These are phyloP conservation scores for Pleurotus cornucopiae DNA, from an alignment of 768 basidiomycete genomes.

Conservation along the genomic window DNA sequence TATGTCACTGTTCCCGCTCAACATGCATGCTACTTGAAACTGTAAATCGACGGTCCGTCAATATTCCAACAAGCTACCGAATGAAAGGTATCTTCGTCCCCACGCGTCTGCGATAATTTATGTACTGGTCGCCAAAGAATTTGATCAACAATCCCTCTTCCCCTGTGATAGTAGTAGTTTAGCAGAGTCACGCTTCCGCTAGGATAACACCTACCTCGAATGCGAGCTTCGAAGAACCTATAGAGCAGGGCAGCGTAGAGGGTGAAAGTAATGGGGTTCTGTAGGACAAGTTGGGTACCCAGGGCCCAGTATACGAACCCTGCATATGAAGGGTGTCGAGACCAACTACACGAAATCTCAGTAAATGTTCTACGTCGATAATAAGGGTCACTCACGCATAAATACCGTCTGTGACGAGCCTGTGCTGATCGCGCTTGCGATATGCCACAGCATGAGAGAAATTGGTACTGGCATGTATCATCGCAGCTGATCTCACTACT, in stretches of 20 bases:
- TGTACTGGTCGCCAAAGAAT: conserved; percentile 91
- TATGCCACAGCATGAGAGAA: conserved; percentile 89
- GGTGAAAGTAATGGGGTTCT: conserved; percentile 74
- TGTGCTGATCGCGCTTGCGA: conserved; percentile 68
- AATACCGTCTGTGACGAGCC: conserved; percentile 83
- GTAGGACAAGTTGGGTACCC: conserved; percentile 88
- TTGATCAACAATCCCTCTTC: conserved; percentile 77
- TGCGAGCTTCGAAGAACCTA: conserved; percentile 84
- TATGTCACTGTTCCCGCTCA: background rate
- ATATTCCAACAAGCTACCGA: conserved; percentile 32
- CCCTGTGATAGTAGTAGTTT: conserved; percentile 34
- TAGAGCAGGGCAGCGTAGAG: conserved; percentile 69
- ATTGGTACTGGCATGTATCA: conserved; percentile 92
- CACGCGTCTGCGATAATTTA: conserved; percentile 67
- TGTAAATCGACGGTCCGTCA: no score
- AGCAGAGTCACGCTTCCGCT: background rate
- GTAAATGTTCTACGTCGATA: background rate
- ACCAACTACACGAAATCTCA: conserved; percentile 48
- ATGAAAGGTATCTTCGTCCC: conserved; percentile 90
- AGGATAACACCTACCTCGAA: conserved; percentile 52
- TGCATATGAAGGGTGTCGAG: conserved; percentile 93
- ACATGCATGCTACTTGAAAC: no score
- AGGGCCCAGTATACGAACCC: conserved; percentile 99
- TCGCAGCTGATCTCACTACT: conserved; percentile 79
- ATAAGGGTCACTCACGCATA: conserved; percentile 60